phyloP scores from a whole-genome alignment of 805 yeast species.

The Candida sithepensis region DNA sequence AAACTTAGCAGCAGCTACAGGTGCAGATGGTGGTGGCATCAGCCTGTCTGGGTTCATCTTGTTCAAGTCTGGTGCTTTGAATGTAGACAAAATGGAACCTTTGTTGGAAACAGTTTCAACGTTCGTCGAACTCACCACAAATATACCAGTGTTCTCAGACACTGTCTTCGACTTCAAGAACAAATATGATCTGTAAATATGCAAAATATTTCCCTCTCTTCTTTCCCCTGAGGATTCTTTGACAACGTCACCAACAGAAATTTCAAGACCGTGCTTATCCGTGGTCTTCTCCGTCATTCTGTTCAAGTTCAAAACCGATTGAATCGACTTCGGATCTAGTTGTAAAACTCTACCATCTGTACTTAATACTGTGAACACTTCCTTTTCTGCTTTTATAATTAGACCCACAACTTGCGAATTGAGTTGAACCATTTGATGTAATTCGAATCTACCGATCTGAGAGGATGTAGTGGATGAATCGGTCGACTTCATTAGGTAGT shows the following conservation, averaged over 20 bases:
- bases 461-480: slow-evolving; percentile 72
- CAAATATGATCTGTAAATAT: slow-evolving; percentile 74
- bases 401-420: slow-evolving; percentile 87
- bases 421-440: slow-evolving; percentile 86
- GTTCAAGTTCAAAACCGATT: slow-evolving; percentile 64
- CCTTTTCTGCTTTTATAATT: slow-evolving; percentile 85
- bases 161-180: slow-evolving; percentile 79
- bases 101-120: slow-evolving; percentile 84
- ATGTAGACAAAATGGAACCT: slow-evolving; percentile 57
- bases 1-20: slow-evolving; percentile 46
- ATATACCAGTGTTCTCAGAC: slow-evolving; percentile 85
- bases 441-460: slow-evolving; percentile 71
- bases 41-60: slow-evolving; percentile 80
- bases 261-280: slow-evolving; percentile 79
- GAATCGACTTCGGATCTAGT: slow-evolving; percentile 77
- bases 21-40: slow-evolving; percentile 58
- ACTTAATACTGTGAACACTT: slow-evolving; percentile 71
- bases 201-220: slow-evolving; percentile 84
- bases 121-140: slow-evolving; percentile 71
- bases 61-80: slow-evolving; percentile 60
- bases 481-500: slow-evolving; percentile 86
- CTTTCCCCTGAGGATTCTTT: slow-evolving; percentile 79
- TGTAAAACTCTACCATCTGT: slow-evolving; percentile 75
- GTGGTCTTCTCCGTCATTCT: slow-evolving; percentile 78
- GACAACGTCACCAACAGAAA: slow-evolving; percentile 90